Base-by-base conservation (phyloP, 2,329 filamentous ascomycete species). In the Phialophora chinensis region DNA sequence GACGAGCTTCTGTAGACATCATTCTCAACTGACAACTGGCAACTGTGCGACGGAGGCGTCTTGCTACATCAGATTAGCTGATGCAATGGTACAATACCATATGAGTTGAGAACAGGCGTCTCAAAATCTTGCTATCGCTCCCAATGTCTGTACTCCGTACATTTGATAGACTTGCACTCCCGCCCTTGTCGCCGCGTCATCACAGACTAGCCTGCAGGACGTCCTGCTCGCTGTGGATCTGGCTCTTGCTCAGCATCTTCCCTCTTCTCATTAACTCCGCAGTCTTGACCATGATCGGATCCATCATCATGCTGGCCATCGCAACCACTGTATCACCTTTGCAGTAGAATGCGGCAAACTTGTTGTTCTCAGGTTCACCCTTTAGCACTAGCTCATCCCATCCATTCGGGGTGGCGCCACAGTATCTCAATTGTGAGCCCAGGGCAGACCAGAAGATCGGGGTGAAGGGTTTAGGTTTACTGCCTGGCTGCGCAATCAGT, bases 371-470 rank as follows among this genome's bases (percentile, higher is more conserved):
- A 0, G 89, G 87, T 72, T 91, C 86, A 12, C 94, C 94, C 59
- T 91, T 86, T 11, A 99, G 73, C 0, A 98, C 84, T 4, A 97
- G 75, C 73, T 96, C 93, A 75, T 99, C 95, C 82, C 87, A 98
- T 0, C 94, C 94, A 62, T 87, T 86, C 0, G 83, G 80, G 0
- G 93, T 92, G 81, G 94, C 95, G 12, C 95, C 95, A 75, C 93
- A 97, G 83, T 99, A 99, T 54, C 95, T 87, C 73, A 99, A 79
- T 80, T 99, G 95, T 5, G 88, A 86, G 4, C 93, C 92, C 4
- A 99, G 82, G 0, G 95, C 95, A 1, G 92, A 97, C 95, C 95
- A 99, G 83, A 99, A 99, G 59, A 99, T 87, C 0, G 95, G 95
- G 65, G 95, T 94, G 79, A 97, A 97, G 2, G 87, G 83, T 73